phyloP scores from a whole-genome alignment of 2,329 filamentous ascomycete species.

The Alternaria incomplexa region DNA sequence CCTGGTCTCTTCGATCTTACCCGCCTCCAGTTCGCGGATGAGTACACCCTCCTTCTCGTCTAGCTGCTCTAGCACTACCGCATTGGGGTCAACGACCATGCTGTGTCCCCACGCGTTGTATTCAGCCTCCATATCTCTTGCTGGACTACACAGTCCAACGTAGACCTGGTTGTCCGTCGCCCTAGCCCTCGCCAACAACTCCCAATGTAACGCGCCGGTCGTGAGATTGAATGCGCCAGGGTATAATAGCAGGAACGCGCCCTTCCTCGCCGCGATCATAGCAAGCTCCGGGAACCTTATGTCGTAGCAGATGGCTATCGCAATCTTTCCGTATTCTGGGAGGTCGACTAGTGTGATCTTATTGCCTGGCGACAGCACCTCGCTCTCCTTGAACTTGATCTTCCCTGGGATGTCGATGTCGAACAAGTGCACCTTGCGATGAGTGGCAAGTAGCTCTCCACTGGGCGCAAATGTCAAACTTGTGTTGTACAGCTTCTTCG shows the following conservation, averaged over 20 bases:
- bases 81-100: constrained; percentile 86
- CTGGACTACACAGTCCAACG: constrained; percentile 90
- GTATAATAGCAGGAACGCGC: constrained; percentile 88
- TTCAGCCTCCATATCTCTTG: constrained; percentile 74
- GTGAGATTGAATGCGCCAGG: constrained; percentile 97
- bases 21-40: constrained; percentile 60
- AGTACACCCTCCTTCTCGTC: constrained; percentile 80
- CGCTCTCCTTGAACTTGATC: constrained; percentile 89
- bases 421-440: constrained; percentile 95
- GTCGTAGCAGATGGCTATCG: constrained; percentile 95
- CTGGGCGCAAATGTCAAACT: constrained; percentile 79
- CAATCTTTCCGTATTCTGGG: constrained; percentile 86
- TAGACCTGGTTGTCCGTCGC: constrained; percentile 95
- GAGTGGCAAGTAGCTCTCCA: constrained; percentile 81
- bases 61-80: constrained; percentile 77
- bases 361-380: constrained; percentile 85
- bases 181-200: constrained; percentile 77
- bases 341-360: constrained; percentile 85
- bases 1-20: constrained; percentile 49
- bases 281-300: constrained; percentile 95
- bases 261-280: constrained; percentile 82
- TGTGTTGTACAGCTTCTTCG: constrained; percentile 87
- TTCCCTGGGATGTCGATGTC: constrained; percentile 97
- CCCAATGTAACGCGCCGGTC: constrained; percentile 92
- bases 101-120: constrained; percentile 96